A percentile compares a stretch with the other conserved stretches of the same genome.
These are phyloP conservation scores for Phaeophleospora eucalypticola DNA, from an alignment of 2,329 filamentous ascomycete genomes.

Conservation along the genomic window DNA sequence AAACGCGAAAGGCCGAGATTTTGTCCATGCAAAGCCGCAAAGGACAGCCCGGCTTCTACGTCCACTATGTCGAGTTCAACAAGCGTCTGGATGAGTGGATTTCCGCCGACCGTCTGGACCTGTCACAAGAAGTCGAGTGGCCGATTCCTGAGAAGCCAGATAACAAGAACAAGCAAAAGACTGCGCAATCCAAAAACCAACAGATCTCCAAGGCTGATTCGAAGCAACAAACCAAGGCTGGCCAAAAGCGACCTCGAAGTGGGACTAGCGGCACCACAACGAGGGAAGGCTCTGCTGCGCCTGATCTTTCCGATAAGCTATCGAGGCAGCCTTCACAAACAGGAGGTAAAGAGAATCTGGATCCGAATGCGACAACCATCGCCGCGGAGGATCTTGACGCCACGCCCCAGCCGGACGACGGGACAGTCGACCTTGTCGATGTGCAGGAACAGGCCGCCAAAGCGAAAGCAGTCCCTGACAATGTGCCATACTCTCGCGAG, in stretches of 20 bases:
- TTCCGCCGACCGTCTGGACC: slow-evolving; percentile 73
- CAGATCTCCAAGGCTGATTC: slow-evolving; percentile 32
- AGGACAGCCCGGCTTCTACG: slow-evolving; percentile 85
- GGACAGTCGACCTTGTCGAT: slow-evolving; percentile 51
- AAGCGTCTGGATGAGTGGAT: slow-evolving; percentile 91
- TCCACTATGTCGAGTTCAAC: slow-evolving; percentile 98
- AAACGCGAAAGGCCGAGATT: slow-evolving; percentile 88
- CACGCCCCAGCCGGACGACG: slow-evolving; percentile 50
- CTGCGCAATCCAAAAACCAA: slow-evolving; percentile 35
- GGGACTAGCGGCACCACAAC: slow-evolving; percentile 34
- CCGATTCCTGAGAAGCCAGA: slow-evolving; percentile 86
- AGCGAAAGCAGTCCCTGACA: slow-evolving; percentile 50
- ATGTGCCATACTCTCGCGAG: slow-evolving; percentile 64
- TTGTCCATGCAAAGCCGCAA: slow-evolving; percentile 89
- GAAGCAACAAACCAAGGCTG: slow-evolving; percentile 42
- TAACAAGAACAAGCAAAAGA: slow-evolving; percentile 74
- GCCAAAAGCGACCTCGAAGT: slow-evolving; percentile 43
- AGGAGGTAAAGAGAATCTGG: slow-evolving; percentile 58
- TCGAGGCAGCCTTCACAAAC: slow-evolving; percentile 50
- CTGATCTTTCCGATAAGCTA: slow-evolving; percentile 54
- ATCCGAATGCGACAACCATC: slow-evolving; percentile 41
- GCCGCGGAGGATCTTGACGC: slow-evolving; percentile 43
- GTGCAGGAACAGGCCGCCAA: slow-evolving; percentile 50
- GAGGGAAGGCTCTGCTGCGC: slow-evolving; percentile 36
- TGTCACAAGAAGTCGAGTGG: slow-evolving; percentile 91